phyloP scores from a whole-genome alignment of 2,329 filamentous ascomycete genomes.

The Fusarium coicis region DNA sequence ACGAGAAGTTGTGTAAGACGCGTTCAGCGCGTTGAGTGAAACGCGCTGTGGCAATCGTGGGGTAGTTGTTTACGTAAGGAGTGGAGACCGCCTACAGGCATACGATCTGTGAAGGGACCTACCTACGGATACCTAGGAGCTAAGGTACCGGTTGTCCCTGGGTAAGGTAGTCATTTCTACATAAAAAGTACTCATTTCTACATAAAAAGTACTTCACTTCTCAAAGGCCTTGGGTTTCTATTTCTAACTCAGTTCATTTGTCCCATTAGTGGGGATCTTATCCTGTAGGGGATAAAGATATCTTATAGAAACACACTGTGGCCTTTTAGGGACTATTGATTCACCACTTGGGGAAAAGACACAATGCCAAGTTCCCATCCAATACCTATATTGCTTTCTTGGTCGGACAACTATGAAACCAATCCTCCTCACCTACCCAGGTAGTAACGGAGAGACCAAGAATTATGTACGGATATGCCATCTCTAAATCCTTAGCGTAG shows the following conservation, averaged over 20 bases:
- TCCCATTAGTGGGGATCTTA: neutral
- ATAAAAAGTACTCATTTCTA: neutral
- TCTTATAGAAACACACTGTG: neutral
- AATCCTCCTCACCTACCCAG: too few species aligned
- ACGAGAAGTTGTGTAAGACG: slow-evolving; percentile 45
- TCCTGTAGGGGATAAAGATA: neutral
- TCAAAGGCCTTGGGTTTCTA: neutral
- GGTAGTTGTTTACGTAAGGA: slow-evolving; percentile 43
- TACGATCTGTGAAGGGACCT: too few species aligned
- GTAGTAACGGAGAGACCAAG: neutral
- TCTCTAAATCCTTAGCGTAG: neutral
- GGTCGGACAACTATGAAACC: neutral
- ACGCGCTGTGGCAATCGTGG: slow-evolving; percentile 44
- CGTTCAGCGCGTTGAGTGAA: slow-evolving; percentile 51
- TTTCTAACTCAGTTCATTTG: too few species aligned
- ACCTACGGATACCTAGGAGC: neutral
- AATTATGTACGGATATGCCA: neutral
- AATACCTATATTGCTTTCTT: neutral
- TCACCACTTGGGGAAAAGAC: neutral
- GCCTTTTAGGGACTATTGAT: neutral
- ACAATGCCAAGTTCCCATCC: neutral
- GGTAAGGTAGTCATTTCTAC: neutral
- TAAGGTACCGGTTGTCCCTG: neutral
- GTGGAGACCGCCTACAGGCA: neutral
- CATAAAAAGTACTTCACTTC: neutral